phyloP scores from a whole-genome alignment of 2,329 filamentous ascomycete genomes.

The Penicillium sp. region DNA sequence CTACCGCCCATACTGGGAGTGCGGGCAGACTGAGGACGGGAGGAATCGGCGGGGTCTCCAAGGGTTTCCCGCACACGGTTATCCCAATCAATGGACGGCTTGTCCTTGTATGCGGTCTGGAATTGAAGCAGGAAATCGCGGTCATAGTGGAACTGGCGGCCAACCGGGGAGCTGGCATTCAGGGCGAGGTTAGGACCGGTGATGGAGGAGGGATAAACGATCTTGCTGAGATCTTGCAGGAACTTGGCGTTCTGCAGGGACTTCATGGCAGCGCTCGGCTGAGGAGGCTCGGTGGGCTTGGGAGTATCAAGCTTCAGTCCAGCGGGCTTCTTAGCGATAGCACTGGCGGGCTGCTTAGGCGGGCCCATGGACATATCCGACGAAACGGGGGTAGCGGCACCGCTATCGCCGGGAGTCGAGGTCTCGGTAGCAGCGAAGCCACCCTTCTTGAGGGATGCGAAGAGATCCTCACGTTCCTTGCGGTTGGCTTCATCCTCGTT shows the following conservation, averaged over 20 bases:
- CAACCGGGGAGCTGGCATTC: constrained; percentile 73
- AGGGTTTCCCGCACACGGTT: constrained; percentile 82
- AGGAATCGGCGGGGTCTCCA: constrained; percentile 71
- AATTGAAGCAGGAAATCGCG: constrained; percentile 95
- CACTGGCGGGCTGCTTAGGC: constrained; percentile 58
- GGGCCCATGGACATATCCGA: constrained; percentile 53
- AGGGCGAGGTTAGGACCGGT: constrained; percentile 89
- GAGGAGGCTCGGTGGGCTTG: constrained; percentile 84
- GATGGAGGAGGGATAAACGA: constrained; percentile 82
- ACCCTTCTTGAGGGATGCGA: constrained; percentile 50
- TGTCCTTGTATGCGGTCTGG: constrained; percentile 93
- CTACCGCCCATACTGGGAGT: constrained; percentile 52
- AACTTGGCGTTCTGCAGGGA: constrained; percentile 90
- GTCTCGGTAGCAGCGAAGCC: constrained; percentile 40
- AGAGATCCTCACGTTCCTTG: constrained; percentile 43
- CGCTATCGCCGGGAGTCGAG: constrained; percentile 49
- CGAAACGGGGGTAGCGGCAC: constrained; percentile 50
- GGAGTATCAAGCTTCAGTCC: constrained; percentile 87
- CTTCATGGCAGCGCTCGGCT: constrained; percentile 92
- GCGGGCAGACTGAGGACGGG: constrained; percentile 60
- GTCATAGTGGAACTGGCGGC: constrained; percentile 90
- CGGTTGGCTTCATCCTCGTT: constrained; percentile 38
- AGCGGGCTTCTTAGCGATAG: constrained; percentile 75
- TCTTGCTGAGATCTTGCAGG: constrained; percentile 75
- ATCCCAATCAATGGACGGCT: constrained; percentile 92